Percentiles rank a stretch among this genome's conserved stretches.
Evolutionary conservation across 805 yeast genomes (phyloP).

Genomic region (Ogataea nakhonphanomensis): DNA sequence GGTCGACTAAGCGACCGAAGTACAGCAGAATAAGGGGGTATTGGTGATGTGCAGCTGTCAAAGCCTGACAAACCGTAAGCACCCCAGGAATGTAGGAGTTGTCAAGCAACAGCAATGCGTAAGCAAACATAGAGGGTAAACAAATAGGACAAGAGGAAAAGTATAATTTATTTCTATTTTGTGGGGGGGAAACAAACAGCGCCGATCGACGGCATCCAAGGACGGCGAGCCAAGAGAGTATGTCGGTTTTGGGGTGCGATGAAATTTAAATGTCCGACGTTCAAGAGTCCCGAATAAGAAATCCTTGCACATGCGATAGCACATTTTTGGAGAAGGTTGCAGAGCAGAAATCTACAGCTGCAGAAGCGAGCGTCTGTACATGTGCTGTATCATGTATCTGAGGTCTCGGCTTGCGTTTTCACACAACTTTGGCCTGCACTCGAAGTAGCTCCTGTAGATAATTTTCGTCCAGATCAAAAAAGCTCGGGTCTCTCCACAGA

Average conservation of each 20-base stretch:
- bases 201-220: constrained; percentile 1
- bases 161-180: background rate
- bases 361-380: background rate
- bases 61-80: constrained; percentile 29
- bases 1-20: constrained; percentile 15
- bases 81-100: constrained; percentile 38
- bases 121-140: constrained; percentile 21
- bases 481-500: constrained; percentile 52
- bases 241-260: background rate
- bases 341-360: background rate
- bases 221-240: too few relatives aligned
- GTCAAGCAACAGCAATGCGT: constrained; percentile 34
- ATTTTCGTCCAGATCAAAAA: constrained; percentile 54
- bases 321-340: too few relatives aligned
- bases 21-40: constrained; percentile 26
- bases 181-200: background rate
- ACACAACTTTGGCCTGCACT: constrained; percentile 20
- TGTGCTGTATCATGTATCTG: background rate
- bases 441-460: constrained; percentile 41
- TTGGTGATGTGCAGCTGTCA: constrained; percentile 18
- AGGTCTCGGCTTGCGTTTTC: background rate
- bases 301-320: too few relatives aligned
- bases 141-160: too few relatives aligned
- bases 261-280: constrained; percentile 4
- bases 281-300: background rate